Conservation (phyloP, 2,329 filamentous ascomycete genomes). For the Colletotrichum sp. region DNA sequence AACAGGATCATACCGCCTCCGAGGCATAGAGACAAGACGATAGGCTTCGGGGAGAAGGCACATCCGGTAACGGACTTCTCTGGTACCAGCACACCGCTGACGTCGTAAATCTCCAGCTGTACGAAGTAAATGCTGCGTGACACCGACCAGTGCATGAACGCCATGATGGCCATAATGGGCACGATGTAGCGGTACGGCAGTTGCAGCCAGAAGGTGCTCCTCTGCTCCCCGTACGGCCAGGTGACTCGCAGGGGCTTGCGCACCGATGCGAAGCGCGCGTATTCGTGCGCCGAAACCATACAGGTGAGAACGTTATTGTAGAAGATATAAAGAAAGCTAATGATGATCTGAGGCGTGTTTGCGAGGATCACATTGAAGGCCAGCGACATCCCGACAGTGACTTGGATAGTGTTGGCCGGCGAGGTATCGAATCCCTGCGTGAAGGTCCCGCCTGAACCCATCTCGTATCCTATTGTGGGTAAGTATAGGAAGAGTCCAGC, state of each 20-base stretch:
- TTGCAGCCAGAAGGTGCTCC: not conserved
- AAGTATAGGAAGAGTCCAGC: no score
- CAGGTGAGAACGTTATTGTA: not conserved
- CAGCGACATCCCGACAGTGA: no score
- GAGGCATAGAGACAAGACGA: not conserved
- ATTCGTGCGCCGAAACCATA: not conserved
- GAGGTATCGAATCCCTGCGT: no score
- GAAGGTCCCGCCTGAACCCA: no score
- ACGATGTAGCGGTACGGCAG: not conserved
- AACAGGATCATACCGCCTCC: not conserved
- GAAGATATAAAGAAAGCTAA: no score
- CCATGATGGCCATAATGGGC: not conserved
- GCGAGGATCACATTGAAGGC: not conserved
- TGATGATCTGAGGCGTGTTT: not conserved
- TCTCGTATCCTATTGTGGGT: no score
- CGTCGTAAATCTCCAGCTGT: not conserved
- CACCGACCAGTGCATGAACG: not conserved
- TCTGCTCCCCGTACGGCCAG: not conserved
- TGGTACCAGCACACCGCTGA: no score
- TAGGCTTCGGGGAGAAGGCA: not conserved
- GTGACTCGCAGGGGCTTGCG: not conserved
- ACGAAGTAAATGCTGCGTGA: not conserved
- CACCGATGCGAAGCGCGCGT: not conserved
- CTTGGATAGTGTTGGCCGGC: no score
- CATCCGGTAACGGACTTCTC: not conserved